A percentile compares a stretch with the other conserved stretches of the same genome.
Conservation (phyloP, 371 early-diverging fungal species). For the Actinomucor elegans region DNA sequence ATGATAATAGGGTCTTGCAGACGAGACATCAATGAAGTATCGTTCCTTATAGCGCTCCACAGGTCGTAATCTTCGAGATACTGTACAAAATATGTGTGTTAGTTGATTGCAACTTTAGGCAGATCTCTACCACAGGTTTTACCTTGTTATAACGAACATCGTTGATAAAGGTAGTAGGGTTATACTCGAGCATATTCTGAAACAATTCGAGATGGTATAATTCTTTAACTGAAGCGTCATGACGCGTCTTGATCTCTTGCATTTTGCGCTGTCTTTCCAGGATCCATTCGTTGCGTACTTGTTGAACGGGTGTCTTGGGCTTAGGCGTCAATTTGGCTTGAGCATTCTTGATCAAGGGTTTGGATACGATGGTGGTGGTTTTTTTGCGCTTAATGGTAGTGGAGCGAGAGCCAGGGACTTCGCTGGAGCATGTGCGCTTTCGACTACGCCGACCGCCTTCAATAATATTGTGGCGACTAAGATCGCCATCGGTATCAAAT, state of each 20-base stretch:
- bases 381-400: background rate
- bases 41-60: slow-evolving; percentile 32
- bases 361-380: background rate
- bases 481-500: slow-evolving; percentile 51
- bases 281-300: slow-evolving; percentile 28
- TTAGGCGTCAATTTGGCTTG: slow-evolving; percentile 16
- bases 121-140: background rate
- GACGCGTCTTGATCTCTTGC: slow-evolving; percentile 44
- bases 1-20: slow-evolving; percentile 29
- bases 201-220: slow-evolving; percentile 58
- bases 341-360: slow-evolving; percentile 15
- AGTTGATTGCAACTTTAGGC: background rate
- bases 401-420: background rate
- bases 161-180: slow-evolving; percentile 45
- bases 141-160: slow-evolving; percentile 58
- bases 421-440: slow-evolving; percentile 1
- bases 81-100: slow-evolving; percentile 16
- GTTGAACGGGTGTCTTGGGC: slow-evolving; percentile 38
- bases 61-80: slow-evolving; percentile 49
- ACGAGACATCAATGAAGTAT: background rate
- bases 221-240: slow-evolving; percentile 56
- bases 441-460: slow-evolving; percentile 18
- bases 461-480: slow-evolving; percentile 41
- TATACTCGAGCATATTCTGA: slow-evolving; percentile 55
- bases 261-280: slow-evolving; percentile 37